These are phyloP conservation scores for Aspergillus fijiensis DNA, from an alignment of 2,329 filamentous ascomycete species.

Conservation along the genomic window DNA sequence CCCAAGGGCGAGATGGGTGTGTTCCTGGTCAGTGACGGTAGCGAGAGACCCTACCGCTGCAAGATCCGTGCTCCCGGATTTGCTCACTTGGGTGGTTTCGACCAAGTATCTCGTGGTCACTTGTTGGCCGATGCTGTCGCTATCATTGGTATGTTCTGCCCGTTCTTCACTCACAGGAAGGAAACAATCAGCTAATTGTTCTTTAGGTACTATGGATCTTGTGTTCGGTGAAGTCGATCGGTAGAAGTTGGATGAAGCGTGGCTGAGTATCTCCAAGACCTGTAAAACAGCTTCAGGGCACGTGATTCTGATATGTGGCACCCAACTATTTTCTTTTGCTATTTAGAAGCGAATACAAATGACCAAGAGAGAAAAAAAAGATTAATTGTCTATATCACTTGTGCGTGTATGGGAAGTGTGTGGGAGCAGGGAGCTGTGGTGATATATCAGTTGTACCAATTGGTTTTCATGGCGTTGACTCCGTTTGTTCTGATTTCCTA, in stretches of 20 bases:
- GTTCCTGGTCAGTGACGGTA: conserved; percentile 92
- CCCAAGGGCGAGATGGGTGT: conserved; percentile 99
- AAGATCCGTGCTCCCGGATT: conserved; percentile 97
- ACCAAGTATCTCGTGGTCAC: conserved; percentile 89
- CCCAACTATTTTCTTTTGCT: neutral
- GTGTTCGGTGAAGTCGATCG: conserved; percentile 73
- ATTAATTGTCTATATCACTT: conserved; percentile 1
- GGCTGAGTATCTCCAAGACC: conserved; percentile 13
- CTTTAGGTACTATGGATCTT: conserved; percentile 70
- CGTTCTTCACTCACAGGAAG: neutral
- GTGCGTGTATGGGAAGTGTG: neutral
- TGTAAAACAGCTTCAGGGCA: conserved; percentile 17
- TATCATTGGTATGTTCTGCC: conserved; percentile 66
- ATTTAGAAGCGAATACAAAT: conserved; percentile 4
- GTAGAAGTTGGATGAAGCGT: conserved; percentile 35
- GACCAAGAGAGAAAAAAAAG: neutral
- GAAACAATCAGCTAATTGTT: conserved; percentile 13
- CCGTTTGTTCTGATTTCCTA: neutral
- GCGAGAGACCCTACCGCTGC: conserved; percentile 93
- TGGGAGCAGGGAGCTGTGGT: neutral
- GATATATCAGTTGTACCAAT: neutral
- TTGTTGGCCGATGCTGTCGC: conserved; percentile 94
- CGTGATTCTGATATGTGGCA: neutral
- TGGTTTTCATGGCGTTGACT: neutral
- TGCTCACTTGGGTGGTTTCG: conserved; percentile 89